phyloP scores from a whole-genome alignment of 129 eudicot genomes.

The Calendula officinalis region DNA sequence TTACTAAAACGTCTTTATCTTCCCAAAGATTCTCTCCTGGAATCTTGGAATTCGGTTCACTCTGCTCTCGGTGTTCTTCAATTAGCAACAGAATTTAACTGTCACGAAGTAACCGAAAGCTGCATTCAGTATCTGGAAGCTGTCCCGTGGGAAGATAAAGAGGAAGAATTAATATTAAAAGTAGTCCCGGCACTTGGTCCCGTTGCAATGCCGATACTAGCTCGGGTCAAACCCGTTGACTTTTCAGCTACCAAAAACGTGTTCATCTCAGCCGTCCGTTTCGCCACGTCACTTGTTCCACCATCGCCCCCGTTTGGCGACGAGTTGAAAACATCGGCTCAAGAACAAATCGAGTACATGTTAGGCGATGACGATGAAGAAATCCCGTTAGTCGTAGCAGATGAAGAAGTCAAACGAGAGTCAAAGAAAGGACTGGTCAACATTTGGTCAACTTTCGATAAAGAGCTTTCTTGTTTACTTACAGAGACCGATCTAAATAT shows the following conservation, averaged over 20 bases:
- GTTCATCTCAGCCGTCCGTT: constrained; percentile 71
- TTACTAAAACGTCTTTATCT: constrained; percentile 51
- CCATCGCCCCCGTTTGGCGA: constrained; percentile 67
- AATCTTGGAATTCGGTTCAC: constrained; percentile 61
- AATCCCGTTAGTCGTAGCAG: constrained; percentile 52
- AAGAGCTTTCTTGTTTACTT: constrained; percentile 42
- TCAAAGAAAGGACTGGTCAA: constrained; percentile 47
- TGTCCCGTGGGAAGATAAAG: constrained; percentile 83
- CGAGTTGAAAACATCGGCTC: constrained; percentile 74
- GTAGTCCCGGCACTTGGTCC: constrained; percentile 59
- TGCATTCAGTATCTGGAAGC: constrained; percentile 78
- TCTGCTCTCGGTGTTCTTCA: constrained; percentile 68
- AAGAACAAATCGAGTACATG: constrained; percentile 94
- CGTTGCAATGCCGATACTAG: constrained; percentile 69
- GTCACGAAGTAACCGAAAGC: constrained; percentile 49
- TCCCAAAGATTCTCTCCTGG: constrained; percentile 43
- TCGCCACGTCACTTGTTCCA: constrained; percentile 60
- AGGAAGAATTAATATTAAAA: constrained; percentile 62
- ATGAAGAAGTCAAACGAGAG: constrained; percentile 60
- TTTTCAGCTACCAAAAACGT: constrained; percentile 52
- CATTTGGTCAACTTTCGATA: constrained; percentile 47
- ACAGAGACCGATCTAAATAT: constrained; percentile 31
- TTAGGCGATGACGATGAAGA: constrained; percentile 76
- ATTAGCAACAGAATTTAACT: constrained; percentile 43
- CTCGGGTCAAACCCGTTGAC: constrained; percentile 61